Evolutionary conservation across 148 eudicot species (phyloP).

Genomic region (Nyssa sinensis): DNA sequence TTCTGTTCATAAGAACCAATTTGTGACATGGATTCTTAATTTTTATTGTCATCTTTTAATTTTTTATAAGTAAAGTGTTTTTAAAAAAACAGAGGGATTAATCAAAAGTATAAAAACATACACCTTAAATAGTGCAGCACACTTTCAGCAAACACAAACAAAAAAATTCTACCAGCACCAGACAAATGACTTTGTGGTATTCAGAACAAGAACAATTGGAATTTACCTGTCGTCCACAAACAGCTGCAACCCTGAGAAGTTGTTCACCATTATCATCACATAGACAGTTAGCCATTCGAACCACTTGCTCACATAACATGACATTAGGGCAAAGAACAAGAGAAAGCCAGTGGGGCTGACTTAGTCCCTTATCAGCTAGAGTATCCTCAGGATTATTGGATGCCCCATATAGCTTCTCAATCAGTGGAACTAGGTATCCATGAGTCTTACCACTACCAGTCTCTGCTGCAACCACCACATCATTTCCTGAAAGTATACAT

Average conservation of each 20-base stretch:
- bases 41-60: too few relatives aligned
- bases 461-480: constrained; percentile 88
- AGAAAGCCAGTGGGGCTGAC: constrained; percentile 34
- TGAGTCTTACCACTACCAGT: constrained; percentile 97
- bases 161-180: background rate
- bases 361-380: constrained; percentile 19
- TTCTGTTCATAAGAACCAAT: constrained; percentile 3
- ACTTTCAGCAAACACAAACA: background rate
- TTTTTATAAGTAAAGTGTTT: background rate
- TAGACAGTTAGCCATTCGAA: constrained; percentile 78
- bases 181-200: background rate
- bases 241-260: constrained; percentile 67
- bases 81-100: background rate
- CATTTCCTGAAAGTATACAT: constrained; percentile 65
- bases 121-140: constrained; percentile 19
- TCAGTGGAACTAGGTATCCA: constrained; percentile 81
- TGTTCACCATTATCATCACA: constrained; percentile 59
- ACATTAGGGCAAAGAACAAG: constrained; percentile 93
- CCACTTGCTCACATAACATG: constrained; percentile 97
- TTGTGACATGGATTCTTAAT: too few relatives aligned
- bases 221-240: constrained; percentile 44
- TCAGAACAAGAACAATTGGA: background rate
- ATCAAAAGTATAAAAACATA: background rate
- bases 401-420: constrained; percentile 47
- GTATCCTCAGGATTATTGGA: constrained; percentile 22